Evolutionary conservation across 2,329 filamentous ascomycete species (phyloP).

Genomic region (Claviceps purpurea): DNA sequence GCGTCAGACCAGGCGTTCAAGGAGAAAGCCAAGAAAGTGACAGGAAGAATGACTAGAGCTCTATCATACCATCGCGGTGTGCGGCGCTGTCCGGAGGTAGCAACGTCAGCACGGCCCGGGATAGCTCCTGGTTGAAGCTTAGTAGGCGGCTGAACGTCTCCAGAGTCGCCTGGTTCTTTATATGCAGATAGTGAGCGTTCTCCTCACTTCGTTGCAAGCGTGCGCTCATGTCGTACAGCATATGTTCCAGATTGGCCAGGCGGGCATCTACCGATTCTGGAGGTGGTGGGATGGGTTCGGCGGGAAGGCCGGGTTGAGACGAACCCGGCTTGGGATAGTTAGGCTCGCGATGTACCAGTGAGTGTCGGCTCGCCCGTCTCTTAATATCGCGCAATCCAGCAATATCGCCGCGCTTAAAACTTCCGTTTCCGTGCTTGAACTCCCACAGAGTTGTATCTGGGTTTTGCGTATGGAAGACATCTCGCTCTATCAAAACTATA

Average conservation of each 20-base stretch:
- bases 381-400: slow-evolving; percentile 90
- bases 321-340: slow-evolving; percentile 59
- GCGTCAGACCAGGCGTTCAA: background rate
- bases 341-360: slow-evolving; percentile 86
- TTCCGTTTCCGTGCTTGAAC: slow-evolving; percentile 95
- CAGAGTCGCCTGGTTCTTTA: slow-evolving; percentile 69
- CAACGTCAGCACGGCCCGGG: slow-evolving; percentile 58
- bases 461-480: slow-evolving; percentile 91
- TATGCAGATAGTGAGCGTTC: slow-evolving; percentile 60
- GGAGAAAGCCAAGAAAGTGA: slow-evolving; percentile 13
- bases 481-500: slow-evolving; percentile 54
- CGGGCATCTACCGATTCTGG: slow-evolving; percentile 67
- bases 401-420: slow-evolving; percentile 89
- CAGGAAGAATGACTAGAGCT: background rate
- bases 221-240: slow-evolving; percentile 63
- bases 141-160: slow-evolving; percentile 61
- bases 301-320: slow-evolving; percentile 73
- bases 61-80: slow-evolving; percentile 63
- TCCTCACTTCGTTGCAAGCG: slow-evolving; percentile 76
- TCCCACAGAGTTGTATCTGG: slow-evolving; percentile 95
- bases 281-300: slow-evolving; percentile 58
- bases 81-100: slow-evolving; percentile 64
- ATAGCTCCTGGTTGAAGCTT: slow-evolving; percentile 75
- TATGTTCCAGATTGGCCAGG: slow-evolving; percentile 64
- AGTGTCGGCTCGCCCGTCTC: slow-evolving; percentile 81